Conservation (phyloP, 768 basidiomycete species). For the Termitomyces heimii region DNA sequence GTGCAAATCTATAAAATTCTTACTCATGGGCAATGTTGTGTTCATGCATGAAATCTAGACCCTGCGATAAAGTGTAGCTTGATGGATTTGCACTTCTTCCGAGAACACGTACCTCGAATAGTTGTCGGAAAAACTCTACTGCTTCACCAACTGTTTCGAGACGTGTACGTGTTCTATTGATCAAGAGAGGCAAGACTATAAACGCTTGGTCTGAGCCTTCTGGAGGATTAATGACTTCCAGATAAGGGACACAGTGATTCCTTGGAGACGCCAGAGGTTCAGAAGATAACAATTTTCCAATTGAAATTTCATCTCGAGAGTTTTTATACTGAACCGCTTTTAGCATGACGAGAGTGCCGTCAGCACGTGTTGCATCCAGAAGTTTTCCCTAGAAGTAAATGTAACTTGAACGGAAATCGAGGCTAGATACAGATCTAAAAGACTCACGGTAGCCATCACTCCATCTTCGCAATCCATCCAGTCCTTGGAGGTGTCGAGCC, state of each 20-base stretch:
- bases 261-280: constrained; percentile 2
- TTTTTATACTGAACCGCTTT: background rate
- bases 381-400: background rate
- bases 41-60: constrained; percentile 29
- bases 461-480: constrained; percentile 2
- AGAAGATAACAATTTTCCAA: background rate
- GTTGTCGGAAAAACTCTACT: background rate
- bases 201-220: constrained; percentile 9
- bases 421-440: background rate
- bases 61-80: constrained; percentile 11
- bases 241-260: constrained; percentile 29
- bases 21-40: constrained; percentile 28
- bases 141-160: constrained; percentile 1
- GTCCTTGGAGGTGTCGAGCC: background rate
- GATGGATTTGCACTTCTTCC: constrained; percentile 3
- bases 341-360: background rate
- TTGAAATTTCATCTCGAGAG: background rate
- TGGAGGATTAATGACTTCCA: constrained; percentile 12
- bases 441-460: background rate
- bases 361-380: background rate
- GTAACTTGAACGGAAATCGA: background rate
- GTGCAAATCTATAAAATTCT: background rate
- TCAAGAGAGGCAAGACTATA: background rate
- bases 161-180: background rate
- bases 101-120: constrained; percentile 17